These are phyloP conservation scores for Pouteria campechiana DNA, from an alignment of 179 eudicot genomes.

Conservation along the genomic window DNA sequence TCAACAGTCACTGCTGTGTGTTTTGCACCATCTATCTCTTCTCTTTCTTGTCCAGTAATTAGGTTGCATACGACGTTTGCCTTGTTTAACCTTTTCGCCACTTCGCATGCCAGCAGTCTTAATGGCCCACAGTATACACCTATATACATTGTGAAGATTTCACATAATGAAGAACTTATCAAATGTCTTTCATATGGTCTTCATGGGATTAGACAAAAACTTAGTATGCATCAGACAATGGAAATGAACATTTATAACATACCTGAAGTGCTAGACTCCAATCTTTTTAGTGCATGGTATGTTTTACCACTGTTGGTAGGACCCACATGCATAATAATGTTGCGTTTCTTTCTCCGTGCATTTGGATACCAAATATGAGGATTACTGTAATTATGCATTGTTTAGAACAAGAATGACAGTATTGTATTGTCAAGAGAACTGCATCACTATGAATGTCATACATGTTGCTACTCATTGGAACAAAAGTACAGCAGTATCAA, in stretches of 20 bases:
- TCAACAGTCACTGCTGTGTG: conserved; percentile 93
- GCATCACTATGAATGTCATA: too few species aligned
- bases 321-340: conserved; percentile 77
- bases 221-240: background rate
- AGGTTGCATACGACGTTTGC: conserved; percentile 81
- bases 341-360: conserved; percentile 75
- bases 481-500: too few species aligned
- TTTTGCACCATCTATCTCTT: conserved; percentile 75
- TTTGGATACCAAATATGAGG: conserved; percentile 95
- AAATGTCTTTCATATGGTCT: background rate
- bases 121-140: conserved; percentile 96
- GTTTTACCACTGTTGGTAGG: conserved; percentile 99
- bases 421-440: too few species aligned
- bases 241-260: conserved; percentile 2
- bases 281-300: conserved; percentile 68
- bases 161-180: background rate
- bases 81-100: conserved; percentile 81
- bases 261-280: conserved; percentile 89
- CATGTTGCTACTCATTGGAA: too few species aligned
- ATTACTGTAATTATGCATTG: conserved; percentile 40
- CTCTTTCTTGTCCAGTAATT: conserved; percentile 92
- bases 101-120: conserved; percentile 97
- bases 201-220: background rate
- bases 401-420: too few species aligned
- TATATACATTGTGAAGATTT: conserved; percentile 14